Evolutionary conservation across 352 stramenopile genomes (phyloP).

Genomic region (Phytophthora pinifolia): DNA sequence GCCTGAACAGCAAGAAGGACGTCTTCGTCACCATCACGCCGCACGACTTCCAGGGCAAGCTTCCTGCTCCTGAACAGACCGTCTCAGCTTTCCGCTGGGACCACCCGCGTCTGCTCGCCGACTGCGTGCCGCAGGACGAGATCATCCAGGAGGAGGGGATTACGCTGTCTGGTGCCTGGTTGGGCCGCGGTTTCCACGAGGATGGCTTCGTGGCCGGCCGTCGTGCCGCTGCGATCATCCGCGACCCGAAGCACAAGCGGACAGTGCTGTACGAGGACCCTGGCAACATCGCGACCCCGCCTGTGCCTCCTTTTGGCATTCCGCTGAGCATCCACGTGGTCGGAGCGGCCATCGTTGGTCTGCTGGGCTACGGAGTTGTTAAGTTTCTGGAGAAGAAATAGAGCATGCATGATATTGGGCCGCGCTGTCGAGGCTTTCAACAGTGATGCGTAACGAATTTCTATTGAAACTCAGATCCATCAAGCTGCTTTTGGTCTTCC

Average conservation of each 20-base stretch:
- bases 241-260: slow-evolving; percentile 70
- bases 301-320: slow-evolving; percentile 73
- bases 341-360: slow-evolving; percentile 49
- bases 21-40: slow-evolving; percentile 88
- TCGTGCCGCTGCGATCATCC: slow-evolving; percentile 73
- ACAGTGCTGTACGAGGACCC: slow-evolving; percentile 82
- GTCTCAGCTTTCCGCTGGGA: slow-evolving; percentile 86
- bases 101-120: slow-evolving; percentile 77
- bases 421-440: slow-evolving; percentile 1
- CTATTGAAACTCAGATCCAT: slow-evolving; percentile 1
- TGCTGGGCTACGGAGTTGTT: slow-evolving; percentile 60
- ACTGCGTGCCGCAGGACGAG: slow-evolving; percentile 85
- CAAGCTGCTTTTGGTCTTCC: not conserved
- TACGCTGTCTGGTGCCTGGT: slow-evolving; percentile 77
- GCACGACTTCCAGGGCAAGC: slow-evolving; percentile 68
- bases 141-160: slow-evolving; percentile 86
- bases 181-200: slow-evolving; percentile 86
- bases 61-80: slow-evolving; percentile 44
- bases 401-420: slow-evolving; percentile 24
- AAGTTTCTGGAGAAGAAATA: slow-evolving; percentile 63
- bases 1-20: slow-evolving; percentile 83
- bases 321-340: slow-evolving; percentile 67
- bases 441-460: slow-evolving; percentile 8
- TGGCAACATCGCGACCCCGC: slow-evolving; percentile 71
- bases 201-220: slow-evolving; percentile 86